Base-by-base conservation (phyloP, 345 rosid species). In the Eucalyptus melliodora region DNA sequence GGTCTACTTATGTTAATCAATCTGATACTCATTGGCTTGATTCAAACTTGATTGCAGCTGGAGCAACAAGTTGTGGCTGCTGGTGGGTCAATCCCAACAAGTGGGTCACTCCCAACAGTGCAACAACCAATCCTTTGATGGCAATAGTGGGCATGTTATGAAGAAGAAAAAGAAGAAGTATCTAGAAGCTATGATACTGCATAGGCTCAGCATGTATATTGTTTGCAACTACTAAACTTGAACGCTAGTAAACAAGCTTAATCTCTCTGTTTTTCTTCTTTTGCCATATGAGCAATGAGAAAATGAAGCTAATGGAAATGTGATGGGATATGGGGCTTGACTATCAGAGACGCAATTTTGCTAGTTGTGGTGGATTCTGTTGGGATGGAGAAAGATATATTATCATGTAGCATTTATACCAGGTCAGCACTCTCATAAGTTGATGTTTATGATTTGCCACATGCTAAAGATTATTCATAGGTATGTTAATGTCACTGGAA, bases 1-100 rank as follows among this genome's bases (percentile, higher is more conserved):
- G 7, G 83, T 53, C 27, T 15, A 3, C 83, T 49, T 49, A 26
- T 24, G 37, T 26, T 10, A 12, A 65, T 87, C 51, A 86, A n/a
- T 82, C 53, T 37, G 34, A 86, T 62, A 81, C 88, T 49, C 8
- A 47, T 91, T 45, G n/a, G 83, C 45, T 77, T 11, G 16, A 37
- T 77, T 37, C 16, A 6, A 77, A 37, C 83, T 21, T 89, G 6
- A 49, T 88, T 90, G 92, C 95, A 97, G 99, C 87, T 97, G 93
- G 98, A 97, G 96, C 97, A 95, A 89, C 98, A 97, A 91, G 94
- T 97, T 88, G 94, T 95, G 92, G 97, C 98, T 26, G 97, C 96
- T 88, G 99, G 99, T 87, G 98, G 99, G 91, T 90, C 97, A 49
- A 91, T 95, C 91, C 97, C 98, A 53, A 53, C 59, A 53, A 53